These are phyloP conservation scores for Chaetoceros muelleri DNA, from an alignment of 108 stramenopile species.

Conservation along the genomic window DNA sequence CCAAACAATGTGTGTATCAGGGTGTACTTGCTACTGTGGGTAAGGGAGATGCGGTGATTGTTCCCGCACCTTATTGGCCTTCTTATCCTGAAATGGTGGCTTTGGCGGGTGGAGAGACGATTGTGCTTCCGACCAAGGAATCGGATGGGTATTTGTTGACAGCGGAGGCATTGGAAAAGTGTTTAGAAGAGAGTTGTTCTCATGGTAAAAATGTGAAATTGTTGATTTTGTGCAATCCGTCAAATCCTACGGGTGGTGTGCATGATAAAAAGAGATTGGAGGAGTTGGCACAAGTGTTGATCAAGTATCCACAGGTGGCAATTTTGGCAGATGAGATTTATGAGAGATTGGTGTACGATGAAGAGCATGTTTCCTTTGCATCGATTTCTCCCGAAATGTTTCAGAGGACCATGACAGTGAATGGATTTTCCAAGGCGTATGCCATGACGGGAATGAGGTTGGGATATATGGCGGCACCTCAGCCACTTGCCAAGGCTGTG, in stretches of 20 bases:
- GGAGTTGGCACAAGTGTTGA: conserved; percentile 58
- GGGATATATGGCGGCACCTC: conserved; percentile 83
- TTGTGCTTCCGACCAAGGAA: conserved; percentile 76
- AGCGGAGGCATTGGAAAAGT: conserved; percentile 45
- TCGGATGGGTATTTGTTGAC: conserved; percentile 79
- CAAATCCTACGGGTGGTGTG: conserved; percentile 90
- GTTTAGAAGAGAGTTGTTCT: conserved; percentile 38
- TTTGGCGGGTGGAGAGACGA: conserved; percentile 73
- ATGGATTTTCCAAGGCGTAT: conserved; percentile 93
- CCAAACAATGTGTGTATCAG: conserved; percentile 92
- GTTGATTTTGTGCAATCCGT: conserved; percentile 94
- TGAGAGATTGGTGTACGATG: conserved; percentile 88
- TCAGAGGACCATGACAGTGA: conserved; percentile 80
- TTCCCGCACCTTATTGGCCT: conserved; percentile 96
- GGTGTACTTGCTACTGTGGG: conserved; percentile 81
- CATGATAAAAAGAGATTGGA: conserved; percentile 43
- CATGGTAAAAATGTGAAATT: conserved; percentile 51
- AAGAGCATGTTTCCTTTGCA: conserved; percentile 75
- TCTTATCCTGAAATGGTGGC: conserved; percentile 94
- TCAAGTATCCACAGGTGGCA: conserved; percentile 57
- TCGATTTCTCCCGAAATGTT: conserved; percentile 63
- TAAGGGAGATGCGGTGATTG: conserved; percentile 81
- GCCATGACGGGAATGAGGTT: conserved; percentile 96
- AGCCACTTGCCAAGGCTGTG: conserved; percentile 52
- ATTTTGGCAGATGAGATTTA: conserved; percentile 96